Percentiles rank a stretch among this genome's conserved stretches.
These are phyloP conservation scores for Kingdonia uniflora DNA, from an alignment of 164 flowering plant genomes.

Conservation along the genomic window DNA sequence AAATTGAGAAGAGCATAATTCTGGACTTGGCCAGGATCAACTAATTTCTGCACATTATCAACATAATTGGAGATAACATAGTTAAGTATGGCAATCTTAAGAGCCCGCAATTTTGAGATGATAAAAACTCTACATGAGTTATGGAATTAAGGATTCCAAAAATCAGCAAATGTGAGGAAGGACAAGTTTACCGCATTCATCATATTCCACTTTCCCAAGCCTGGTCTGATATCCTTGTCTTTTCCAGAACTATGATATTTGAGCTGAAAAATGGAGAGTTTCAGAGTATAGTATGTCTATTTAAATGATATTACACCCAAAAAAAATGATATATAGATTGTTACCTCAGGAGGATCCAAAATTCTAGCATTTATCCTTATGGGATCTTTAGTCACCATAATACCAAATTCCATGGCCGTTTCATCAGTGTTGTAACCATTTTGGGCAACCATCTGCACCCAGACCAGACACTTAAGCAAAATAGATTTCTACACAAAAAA, in stretches of 20 bases:
- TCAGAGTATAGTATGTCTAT: neutral
- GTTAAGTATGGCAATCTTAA: no score
- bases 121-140: no score
- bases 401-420: conserved; percentile 57
- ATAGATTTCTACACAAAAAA: no score
- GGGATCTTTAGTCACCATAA: conserved; percentile 25
- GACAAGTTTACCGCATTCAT: conserved; percentile 46
- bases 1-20: conserved; percentile 60
- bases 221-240: conserved; percentile 39
- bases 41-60: conserved; percentile 49
- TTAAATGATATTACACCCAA: neutral
- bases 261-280: conserved; percentile 31
- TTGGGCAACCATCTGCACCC: conserved; percentile 28
- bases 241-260: conserved; percentile 53
- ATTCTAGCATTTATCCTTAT: conserved; percentile 54
- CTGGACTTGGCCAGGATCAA: conserved; percentile 50
- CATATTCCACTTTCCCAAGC: conserved; percentile 81
- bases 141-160: no score
- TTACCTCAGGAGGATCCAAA: conserved; percentile 65
- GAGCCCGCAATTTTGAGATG: no score
- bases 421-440: conserved; percentile 21
- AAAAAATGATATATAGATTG: neutral
- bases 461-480: neutral
- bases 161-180: neutral
- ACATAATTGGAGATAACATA: no score